Conservation (phyloP, 345 rosid genomes). For the Alliaria petiolata region DNA sequence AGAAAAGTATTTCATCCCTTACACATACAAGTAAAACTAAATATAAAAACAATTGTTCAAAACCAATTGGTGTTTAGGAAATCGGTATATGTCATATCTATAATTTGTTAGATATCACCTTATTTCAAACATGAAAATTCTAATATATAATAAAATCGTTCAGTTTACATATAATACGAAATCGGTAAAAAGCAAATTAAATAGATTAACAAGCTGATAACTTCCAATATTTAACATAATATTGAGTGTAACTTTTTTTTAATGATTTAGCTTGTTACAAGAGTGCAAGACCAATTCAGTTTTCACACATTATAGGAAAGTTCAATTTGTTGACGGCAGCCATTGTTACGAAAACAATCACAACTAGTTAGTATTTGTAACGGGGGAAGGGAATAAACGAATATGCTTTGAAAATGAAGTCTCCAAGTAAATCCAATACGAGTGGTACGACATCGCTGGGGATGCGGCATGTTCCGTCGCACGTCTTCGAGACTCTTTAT, state of each 20-base stretch:
- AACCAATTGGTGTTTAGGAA: too few relatives aligned
- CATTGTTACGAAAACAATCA: not conserved
- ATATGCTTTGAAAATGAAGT: constrained; percentile 27
- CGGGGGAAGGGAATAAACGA: constrained; percentile 22
- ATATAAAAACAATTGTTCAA: too few relatives aligned
- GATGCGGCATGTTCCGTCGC: constrained; percentile 29
- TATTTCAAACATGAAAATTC: not conserved
- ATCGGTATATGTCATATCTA: too few relatives aligned
- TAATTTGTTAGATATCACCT: too few relatives aligned
- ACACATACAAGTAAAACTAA: not conserved
- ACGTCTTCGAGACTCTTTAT: constrained; percentile 15
- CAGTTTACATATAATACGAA: not conserved
- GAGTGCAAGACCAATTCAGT: not conserved
- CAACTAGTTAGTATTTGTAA: not conserved
- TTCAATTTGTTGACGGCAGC: not conserved
- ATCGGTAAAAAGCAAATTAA: not conserved
- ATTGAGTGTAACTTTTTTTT: not conserved
- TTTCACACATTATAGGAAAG: not conserved
- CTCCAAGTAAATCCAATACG: constrained; percentile 11
- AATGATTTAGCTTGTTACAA: not conserved
- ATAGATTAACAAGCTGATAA: too few relatives aligned
- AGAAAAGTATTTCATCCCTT: not conserved
- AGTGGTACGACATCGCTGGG: not conserved
- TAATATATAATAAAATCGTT: not conserved
- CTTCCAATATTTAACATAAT: not conserved